Evolutionary conservation across 495 filamentous ascomycete species (phyloP), one percentile per base, ranked within the genome.

Genomic region (Lophium mytilinum): DNA sequence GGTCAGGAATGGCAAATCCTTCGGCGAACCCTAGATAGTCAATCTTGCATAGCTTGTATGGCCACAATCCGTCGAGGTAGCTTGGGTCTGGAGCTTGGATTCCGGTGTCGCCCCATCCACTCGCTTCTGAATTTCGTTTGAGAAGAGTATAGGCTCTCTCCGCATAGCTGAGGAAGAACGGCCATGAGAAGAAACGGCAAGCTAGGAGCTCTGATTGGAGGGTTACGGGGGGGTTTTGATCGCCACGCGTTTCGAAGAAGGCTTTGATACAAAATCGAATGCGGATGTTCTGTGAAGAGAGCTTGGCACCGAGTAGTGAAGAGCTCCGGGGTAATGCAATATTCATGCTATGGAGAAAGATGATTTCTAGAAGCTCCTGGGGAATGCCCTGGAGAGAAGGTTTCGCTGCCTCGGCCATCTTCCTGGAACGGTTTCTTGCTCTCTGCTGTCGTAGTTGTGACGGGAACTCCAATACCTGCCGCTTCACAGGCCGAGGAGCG

Each of bases 261-360:
- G 51, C 35, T 3, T 51, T 50, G 30, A 61, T 55, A 49, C 46
- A 37, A 15, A 58, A 52, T 36, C 55, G 51, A 45, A 61, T 53
- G 39, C 8, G 36, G 24, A 65, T 52, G 19, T 53, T 19, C 18
- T 19, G 15, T 5, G 57, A 55, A 15, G 58, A 58, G 2, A 65
- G 53, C 14, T 52, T 57, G 41, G 15, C 50, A 10, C 53, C 62
- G 7, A 65, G 39, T 14, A 50, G 40, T 8, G 54, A 58, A 11
- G 54, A 65, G 9, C 52, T 46, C 3, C 54, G 54, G 8, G 62
- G 62, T 9, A 65, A 58, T 3, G 50, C 52, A 35, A 61, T 58
- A 37, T 65, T 65, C 58, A 61, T 61, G 55, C 53, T 58, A 46
- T 58, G 37, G 15, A 65, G 62, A 51, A 65, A 65, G 7, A 65